Evolutionary conservation across 2,329 filamentous ascomycete species (phyloP).

Genomic region (Diaporthe sp.): DNA sequence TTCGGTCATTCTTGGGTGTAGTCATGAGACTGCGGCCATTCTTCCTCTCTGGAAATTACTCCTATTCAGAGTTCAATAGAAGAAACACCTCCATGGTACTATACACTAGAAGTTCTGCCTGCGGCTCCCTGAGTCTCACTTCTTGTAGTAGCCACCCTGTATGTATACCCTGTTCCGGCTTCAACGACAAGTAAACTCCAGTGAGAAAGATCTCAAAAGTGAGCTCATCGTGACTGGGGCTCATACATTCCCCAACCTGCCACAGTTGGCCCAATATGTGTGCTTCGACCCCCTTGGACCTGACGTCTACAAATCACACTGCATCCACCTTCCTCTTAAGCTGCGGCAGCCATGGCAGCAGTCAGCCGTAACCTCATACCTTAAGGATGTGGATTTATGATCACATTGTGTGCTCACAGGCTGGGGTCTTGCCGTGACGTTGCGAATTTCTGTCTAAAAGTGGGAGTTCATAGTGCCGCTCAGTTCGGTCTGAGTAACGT

Average conservation of each 20-base stretch:
- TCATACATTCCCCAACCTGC: not conserved
- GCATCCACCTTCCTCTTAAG: too few relatives aligned
- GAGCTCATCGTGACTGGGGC: not conserved
- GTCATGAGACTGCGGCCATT: not conserved
- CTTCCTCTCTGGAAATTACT: too few relatives aligned
- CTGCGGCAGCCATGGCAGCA: not conserved
- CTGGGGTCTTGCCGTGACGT: too few relatives aligned
- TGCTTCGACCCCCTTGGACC: too few relatives aligned
- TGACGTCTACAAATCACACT: not conserved
- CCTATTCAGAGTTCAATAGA: too few relatives aligned
- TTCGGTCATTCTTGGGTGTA: not conserved
- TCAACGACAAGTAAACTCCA: not conserved
- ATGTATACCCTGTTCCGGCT: not conserved
- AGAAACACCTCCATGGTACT: not conserved
- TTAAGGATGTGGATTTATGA: not conserved
- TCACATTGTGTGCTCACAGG: not conserved
- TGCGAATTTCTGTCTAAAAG: not conserved
- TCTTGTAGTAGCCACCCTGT: not conserved
- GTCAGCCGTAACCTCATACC: fast-evolving
- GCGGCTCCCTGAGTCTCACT: not conserved
- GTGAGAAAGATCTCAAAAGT: not conserved
- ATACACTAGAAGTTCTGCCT: not conserved
- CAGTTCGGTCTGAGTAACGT: too few relatives aligned
- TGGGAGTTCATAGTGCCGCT: too few relatives aligned
- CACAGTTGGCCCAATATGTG: not conserved